Evolutionary conservation across 2,329 filamentous ascomycete species (phyloP), one percentile per base, ranked within the genome.

Genomic region (Aspergillus floridensis): DNA sequence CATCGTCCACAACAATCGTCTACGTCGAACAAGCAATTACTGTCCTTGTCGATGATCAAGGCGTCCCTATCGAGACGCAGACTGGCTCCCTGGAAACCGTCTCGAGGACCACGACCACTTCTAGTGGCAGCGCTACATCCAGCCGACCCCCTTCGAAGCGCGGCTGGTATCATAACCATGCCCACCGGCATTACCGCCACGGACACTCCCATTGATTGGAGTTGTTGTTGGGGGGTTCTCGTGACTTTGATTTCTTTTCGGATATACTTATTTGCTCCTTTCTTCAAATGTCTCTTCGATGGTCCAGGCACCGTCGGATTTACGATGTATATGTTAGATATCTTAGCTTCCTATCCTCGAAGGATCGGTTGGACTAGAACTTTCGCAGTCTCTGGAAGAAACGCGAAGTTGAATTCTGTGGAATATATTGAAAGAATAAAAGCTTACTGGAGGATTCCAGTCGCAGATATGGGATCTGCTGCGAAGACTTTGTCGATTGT

Each of bases 11-110:
- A 35, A 68, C 70, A 19, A 58, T 71, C n/a, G 61, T 75, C 19
- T 73, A 69, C 32, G 49, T 76, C 2, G 62, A 74, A 44, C 65
- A 70, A 21, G 66, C 73, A 19, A 59, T 75, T 12, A 56, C 69
- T 11, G 63, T 76, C 38, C 29, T 69, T 21, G 59, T 72, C 21
- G 69, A 73, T 44, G 64, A 57, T 5, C 56, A 69, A 7, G 70
- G 70, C 26, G 58, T 61, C 2, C 66, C 66, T 0, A 58, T 69
- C 46, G 56, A 63, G 50, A 76, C 73, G 5, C 64, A 56, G 49
- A 68, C 68, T 14, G 70, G 68, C 10, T 49, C 46, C 6, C 7
- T 61, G 3, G 63, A 63, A 38, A 68, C 70, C 3, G 44, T 73
- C 2, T 73, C 72, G 0, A 67, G 69, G 7, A 32, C 63, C 3